phyloP scores from a whole-genome alignment of 768 basidiomycete genomes.

The Amanita fuliginea region DNA sequence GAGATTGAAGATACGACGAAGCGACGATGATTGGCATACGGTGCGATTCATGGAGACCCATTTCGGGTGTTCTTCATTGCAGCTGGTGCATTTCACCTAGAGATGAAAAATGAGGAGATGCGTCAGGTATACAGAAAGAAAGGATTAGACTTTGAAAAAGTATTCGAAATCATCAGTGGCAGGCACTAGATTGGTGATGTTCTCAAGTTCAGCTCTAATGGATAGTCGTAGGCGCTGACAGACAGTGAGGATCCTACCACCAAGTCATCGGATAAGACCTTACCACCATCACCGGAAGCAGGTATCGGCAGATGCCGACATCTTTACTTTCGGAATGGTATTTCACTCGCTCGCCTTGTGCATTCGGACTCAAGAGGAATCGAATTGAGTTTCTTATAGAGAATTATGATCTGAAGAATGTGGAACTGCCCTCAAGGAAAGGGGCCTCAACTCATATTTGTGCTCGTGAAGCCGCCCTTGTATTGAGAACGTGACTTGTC shows the following conservation, averaged over 20 bases:
- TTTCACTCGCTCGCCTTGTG: too few relatives aligned
- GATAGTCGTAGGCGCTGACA: slow-evolving; percentile 48
- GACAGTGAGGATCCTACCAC: slow-evolving; percentile 1
- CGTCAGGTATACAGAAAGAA: neutral
- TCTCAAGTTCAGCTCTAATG: slow-evolving; percentile 74
- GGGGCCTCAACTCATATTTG: too few relatives aligned
- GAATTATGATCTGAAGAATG: too few relatives aligned
- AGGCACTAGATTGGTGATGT: slow-evolving; percentile 61
- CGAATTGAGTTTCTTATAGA: too few relatives aligned
- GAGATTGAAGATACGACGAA: neutral
- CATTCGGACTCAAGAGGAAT: too few relatives aligned
- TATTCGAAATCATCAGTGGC: slow-evolving; percentile 63
- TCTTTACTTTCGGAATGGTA: too few relatives aligned
- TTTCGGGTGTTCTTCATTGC: slow-evolving; percentile 69
- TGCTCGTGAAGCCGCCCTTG: too few relatives aligned
- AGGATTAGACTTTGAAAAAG: slow-evolving; percentile 55
- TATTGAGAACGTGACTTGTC: slow-evolving; percentile 1
- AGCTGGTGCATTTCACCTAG: slow-evolving; percentile 72
- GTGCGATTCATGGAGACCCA: slow-evolving; percentile 58
- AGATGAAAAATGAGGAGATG: slow-evolving; percentile 1
- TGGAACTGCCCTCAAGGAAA: too few relatives aligned
- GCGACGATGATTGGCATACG: slow-evolving; percentile 23
- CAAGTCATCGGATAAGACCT: slow-evolving; percentile 11
- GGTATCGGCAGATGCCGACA: too few relatives aligned
- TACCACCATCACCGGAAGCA: slow-evolving; percentile 34